Base-by-base conservation (phyloP, 176 grass and related monocot genomes). In the Triticum aestivum region DNA sequence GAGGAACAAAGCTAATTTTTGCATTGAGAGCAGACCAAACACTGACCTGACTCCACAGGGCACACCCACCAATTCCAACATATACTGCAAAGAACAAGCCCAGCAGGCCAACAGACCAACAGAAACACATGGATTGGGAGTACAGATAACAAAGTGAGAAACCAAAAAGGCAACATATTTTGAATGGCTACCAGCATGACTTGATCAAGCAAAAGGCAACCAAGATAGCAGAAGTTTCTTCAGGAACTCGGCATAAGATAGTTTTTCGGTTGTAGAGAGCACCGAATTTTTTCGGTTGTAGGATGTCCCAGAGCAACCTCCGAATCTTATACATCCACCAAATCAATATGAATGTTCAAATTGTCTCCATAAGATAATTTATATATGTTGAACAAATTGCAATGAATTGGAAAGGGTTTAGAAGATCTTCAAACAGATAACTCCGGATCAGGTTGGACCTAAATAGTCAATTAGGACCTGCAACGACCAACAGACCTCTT, bases 291-390 rank as follows among this genome's bases (percentile, higher is more conserved):
- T 61, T 2, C 5, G 20, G 18, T 30, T 85, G 45, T 49, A 49
- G 45, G 45, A 49, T 49, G 45, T 14, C 45, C 45, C 62, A 47
- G 13, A 66, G 59, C 15, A 74, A n/a, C 47, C 24, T 26, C 1
- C 13, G 5, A 37, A 38, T 47, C 27, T 26, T 45, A 45, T 12
- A 11, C 0, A 47, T 34, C 70, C 69, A 6, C 2, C 9, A 45
- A 32, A 23, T 85, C 24, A 73, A 64, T 75, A n/a, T 23, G 8
- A 79, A 69, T 80, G 41, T 73, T 47, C 67, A 87, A 86, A 20
- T 15, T 17, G 30, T 23, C 74, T 17, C 35, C 2, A 26, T 20
- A 30, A 26, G 33, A 27, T 44, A 27, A 49, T 14, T 49, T 49
- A 49, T 49, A 39, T 39, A 49, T 49, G 45, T 49, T 49, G 45